These are phyloP conservation scores for Cyclaneusma minus DNA, from an alignment of 2,329 filamentous ascomycete genomes.

Conservation along the genomic window DNA sequence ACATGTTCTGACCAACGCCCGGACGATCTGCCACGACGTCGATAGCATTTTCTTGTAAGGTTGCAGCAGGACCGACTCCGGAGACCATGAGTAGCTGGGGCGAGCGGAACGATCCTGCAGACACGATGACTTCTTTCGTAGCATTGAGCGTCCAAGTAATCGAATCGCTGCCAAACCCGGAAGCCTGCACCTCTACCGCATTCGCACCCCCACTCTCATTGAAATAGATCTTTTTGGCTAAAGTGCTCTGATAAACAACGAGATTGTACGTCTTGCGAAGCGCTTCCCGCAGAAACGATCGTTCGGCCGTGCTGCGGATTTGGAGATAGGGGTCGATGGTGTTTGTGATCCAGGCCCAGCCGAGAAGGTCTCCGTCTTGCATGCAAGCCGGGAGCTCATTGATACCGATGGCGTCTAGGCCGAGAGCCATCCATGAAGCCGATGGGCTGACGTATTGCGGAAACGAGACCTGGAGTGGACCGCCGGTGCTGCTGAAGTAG, in stretches of 20 bases:
- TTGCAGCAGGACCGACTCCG: conserved; percentile 27
- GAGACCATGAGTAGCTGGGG: conserved; percentile 33
- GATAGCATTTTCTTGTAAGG: conserved; percentile 28
- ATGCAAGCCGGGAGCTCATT: conserved; percentile 21
- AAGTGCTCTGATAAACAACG: conserved; percentile 23
- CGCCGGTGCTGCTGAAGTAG: conserved; percentile 16
- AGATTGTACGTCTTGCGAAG: conserved; percentile 17
- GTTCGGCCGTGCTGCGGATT: conserved; percentile 20
- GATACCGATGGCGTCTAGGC: conserved; percentile 25
- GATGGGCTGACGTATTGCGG: conserved; percentile 20
- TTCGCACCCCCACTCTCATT: conserved; percentile 23
- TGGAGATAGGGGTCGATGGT: conserved; percentile 17
- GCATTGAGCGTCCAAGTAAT: conserved; percentile 8
- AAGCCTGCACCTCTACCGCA: conserved; percentile 21
- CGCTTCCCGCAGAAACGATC: conserved; percentile 19
- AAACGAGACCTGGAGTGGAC: conserved; percentile 26
- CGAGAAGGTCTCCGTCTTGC: conserved; percentile 25
- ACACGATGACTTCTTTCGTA: conserved; percentile 29
- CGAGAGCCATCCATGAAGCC: conserved; percentile 22
- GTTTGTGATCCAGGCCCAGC: conserved; percentile 18
- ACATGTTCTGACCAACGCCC: conserved; percentile 34
- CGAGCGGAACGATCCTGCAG: conserved; percentile 32
- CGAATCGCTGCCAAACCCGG: too few relatives aligned
- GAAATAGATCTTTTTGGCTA: conserved; percentile 30
- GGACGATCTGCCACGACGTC: conserved; percentile 26